Evolutionary conservation across 2,329 filamentous ascomycete species (phyloP), one percentile per base, ranked within the genome.

Genomic region (Fusarium sp.): DNA sequence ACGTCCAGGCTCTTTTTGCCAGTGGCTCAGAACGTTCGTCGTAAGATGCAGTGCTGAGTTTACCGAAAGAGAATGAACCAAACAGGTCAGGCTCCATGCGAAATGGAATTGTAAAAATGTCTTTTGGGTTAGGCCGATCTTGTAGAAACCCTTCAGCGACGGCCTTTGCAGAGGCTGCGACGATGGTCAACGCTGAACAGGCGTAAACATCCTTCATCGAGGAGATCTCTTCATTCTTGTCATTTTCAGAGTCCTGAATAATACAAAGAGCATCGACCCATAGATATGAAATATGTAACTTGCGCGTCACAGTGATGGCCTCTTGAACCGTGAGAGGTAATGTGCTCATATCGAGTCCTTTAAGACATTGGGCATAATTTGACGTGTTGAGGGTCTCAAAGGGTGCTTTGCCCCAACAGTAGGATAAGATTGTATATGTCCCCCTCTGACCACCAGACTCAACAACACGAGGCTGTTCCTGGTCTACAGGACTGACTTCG

Each of bases 251-350:
- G 4, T 56, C 43, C 27, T 56, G 53, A 3, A 49, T 25, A 3
- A 56, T 56, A 15, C 43, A 56, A 1, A 49, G 10, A 14, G 53
- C 53, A 3, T 56, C 43, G 15, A 49, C 40, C 53, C 53, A 56
- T 22, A 56, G 2, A 15, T 56, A 49, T 1, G 43, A 30, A 11
- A 56, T 40, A 0, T 7, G 40, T n/a, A 56, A 11, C 0, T 5
- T 56, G 6, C 53, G 43, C 24, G 30, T 24, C 12, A 18, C 8
- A 12, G 30, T 4, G 3, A 56, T 40, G 6, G 43, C 43, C 5
- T 56, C 30, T 14, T 10, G 24, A 27, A 56, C 6, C 3, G 53
- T 56, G 7, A 22, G 30, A 3, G 53, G 43, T 0, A 56, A n/a
- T 6, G 3, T 6, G 2, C 3, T n/a, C 7, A 6, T 6, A 9